Evolutionary conservation across 2,329 filamentous ascomycete species (phyloP).

Genomic region (Microsporum ferrugineum): DNA sequence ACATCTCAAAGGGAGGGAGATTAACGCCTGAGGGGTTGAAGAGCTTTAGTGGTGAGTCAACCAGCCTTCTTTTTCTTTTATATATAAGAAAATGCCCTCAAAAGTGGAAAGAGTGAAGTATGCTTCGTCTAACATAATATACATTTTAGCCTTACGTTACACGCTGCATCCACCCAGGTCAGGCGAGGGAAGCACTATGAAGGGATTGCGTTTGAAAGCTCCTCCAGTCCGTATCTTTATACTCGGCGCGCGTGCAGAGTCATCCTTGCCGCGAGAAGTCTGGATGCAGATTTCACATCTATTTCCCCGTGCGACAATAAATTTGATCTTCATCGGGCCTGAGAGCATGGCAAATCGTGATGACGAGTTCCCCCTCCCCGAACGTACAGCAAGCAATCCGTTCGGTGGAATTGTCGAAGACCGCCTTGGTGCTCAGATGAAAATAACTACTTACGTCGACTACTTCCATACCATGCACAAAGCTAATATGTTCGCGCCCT

Average conservation of each 20-base stretch:
- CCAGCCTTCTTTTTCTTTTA: conserved; percentile 13
- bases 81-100: no score
- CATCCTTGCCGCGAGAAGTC: conserved; percentile 80
- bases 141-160: conserved; percentile 65
- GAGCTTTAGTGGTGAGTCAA: conserved; percentile 68
- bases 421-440: conserved; percentile 75
- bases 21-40: conserved; percentile 82
- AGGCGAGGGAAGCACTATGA: conserved; percentile 62
- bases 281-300: conserved; percentile 93
- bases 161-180: conserved; percentile 77
- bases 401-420: conserved; percentile 93
- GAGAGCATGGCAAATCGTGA: conserved; percentile 94
- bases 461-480: conserved; percentile 96
- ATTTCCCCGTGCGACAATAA: conserved; percentile 83
- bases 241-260: conserved; percentile 91
- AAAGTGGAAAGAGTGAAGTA: no score
- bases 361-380: conserved; percentile 79
- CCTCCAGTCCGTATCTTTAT: conserved; percentile 88
- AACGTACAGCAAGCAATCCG: conserved; percentile 73
- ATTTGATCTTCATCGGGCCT: conserved; percentile 87
- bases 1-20: conserved; percentile 59
- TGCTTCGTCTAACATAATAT: background rate
- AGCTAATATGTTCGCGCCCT: conserved; percentile 80
- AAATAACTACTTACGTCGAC: conserved; percentile 95
- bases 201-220: conserved; percentile 69